Percentiles rank a stretch among this genome's conserved stretches.
Conservation (phyloP, 2,329 filamentous ascomycete genomes). For the Orbilia javanica region DNA sequence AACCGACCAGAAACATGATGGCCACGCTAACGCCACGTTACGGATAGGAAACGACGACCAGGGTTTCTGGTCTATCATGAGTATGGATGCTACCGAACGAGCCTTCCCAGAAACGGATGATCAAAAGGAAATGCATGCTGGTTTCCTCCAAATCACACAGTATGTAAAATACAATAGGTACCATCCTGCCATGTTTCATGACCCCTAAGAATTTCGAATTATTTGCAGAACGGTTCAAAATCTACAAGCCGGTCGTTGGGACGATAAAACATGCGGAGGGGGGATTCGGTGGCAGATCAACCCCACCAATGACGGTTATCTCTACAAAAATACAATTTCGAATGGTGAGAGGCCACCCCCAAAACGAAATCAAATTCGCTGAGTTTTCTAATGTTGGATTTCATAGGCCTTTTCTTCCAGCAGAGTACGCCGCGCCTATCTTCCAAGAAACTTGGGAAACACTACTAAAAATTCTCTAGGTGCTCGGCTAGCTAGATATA, state of each 20-base stretch:
- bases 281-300: slow-evolving; percentile 90
- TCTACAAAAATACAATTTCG: slow-evolving; percentile 72
- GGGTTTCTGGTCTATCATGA: slow-evolving; percentile 77
- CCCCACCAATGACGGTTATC: slow-evolving; percentile 77
- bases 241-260: slow-evolving; percentile 80
- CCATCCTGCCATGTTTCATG: slow-evolving; percentile 65
- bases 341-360: slow-evolving; percentile 67
- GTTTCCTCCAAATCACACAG: slow-evolving; percentile 53
- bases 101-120: slow-evolving; percentile 69
- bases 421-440: slow-evolving; percentile 19
- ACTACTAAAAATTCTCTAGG: slow-evolving; percentile 63
- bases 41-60: slow-evolving; percentile 78
- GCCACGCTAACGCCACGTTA: slow-evolving; percentile 25
- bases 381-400: slow-evolving; percentile 63
- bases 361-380: background rate
- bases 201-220: slow-evolving; percentile 79
- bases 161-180: slow-evolving; percentile 66
- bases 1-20: background rate
- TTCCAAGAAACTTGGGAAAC: background rate
- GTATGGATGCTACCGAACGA: slow-evolving; percentile 76
- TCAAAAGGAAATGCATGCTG: slow-evolving; percentile 65
- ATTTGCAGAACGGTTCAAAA: slow-evolving; percentile 83
- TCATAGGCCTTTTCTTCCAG: slow-evolving; percentile 59
- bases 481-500: slow-evolving; percentile 65
- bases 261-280: slow-evolving; percentile 75